Evolutionary conservation across 306 rosid species (phyloP).

Genomic region (Rosa persica): DNA sequence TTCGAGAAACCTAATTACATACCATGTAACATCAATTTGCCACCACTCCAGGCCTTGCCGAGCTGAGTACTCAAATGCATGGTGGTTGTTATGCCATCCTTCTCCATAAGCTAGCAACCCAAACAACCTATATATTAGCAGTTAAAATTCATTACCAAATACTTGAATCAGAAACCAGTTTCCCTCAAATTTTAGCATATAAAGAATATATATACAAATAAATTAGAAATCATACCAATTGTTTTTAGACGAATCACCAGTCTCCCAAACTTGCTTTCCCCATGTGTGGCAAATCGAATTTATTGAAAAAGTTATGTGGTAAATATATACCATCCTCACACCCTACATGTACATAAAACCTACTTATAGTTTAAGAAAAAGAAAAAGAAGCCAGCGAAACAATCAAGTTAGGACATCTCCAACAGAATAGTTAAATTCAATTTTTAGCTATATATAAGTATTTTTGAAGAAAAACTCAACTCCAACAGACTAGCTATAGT

Average conservation of each 20-base stretch:
- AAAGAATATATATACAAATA: not conserved
- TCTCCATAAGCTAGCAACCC: slow-evolving; percentile 83
- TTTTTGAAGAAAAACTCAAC: no score
- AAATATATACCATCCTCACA: no score
- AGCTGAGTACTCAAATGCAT: slow-evolving; percentile 83
- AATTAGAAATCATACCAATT: not conserved
- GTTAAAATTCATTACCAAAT: not conserved
- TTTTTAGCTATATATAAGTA: no score
- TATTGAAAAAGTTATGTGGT: not conserved
- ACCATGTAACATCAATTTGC: slow-evolving; percentile 86
- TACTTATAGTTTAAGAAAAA: no score
- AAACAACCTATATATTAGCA: slow-evolving; percentile 41
- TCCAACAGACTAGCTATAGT: no score
- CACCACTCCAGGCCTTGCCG: slow-evolving; percentile 92
- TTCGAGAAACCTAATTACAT: slow-evolving; percentile 56
- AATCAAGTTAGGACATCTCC: no score
- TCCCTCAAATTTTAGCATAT: no score
- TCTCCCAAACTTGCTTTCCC: not conserved
- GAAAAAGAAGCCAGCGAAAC: no score
- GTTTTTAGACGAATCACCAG: not conserved
- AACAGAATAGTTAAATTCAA: no score
- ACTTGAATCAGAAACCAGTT: no score
- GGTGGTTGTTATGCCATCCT: slow-evolving; percentile 96
- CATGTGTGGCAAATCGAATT: not conserved
- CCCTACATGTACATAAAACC: no score